Percentiles rank a stretch among this genome's conserved stretches.
Evolutionary conservation across 2,329 filamentous ascomycete species (phyloP).

Genomic region (Apiospora saccharicola): DNA sequence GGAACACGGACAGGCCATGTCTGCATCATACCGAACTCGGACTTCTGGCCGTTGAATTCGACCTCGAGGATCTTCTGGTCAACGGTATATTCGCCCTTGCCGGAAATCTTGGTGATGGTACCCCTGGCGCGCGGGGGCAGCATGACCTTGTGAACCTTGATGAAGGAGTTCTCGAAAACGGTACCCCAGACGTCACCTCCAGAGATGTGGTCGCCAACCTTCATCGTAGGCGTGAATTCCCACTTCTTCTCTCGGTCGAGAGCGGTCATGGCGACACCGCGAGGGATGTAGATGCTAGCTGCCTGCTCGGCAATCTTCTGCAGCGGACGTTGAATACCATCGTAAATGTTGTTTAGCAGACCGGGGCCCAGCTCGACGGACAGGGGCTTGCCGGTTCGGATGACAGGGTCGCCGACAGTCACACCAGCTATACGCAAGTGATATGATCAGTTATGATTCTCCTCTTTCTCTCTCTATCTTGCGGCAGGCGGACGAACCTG

Average conservation of each 20-base stretch:
- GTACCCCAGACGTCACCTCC: slow-evolving; percentile 95
- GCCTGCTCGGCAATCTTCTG: slow-evolving; percentile 80
- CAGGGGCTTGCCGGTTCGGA: slow-evolving; percentile 90
- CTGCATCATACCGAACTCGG: slow-evolving; percentile 97
- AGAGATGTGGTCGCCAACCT: slow-evolving; percentile 96
- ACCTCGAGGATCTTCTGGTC: slow-evolving; percentile 93
- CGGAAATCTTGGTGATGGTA: slow-evolving; percentile 88
- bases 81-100: slow-evolving; percentile 92
- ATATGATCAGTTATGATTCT: slow-evolving; percentile 35
- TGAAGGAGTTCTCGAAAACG: slow-evolving; percentile 95
- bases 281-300: slow-evolving; percentile 95
- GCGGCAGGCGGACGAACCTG: slow-evolving; percentile 65
- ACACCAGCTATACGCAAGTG: slow-evolving; percentile 74
- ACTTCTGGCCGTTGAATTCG: slow-evolving; percentile 96
- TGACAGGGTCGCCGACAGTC: slow-evolving; percentile 92
- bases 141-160: slow-evolving; percentile 92
- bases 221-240: slow-evolving; percentile 91
- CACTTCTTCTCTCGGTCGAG: slow-evolving; percentile 93
- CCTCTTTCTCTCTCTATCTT: slow-evolving; percentile 3
- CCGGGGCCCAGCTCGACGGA: slow-evolving; percentile 97
- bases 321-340: slow-evolving; percentile 96
- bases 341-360: slow-evolving; percentile 98
- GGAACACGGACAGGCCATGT: slow-evolving; percentile 97
- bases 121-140: slow-evolving; percentile 89
- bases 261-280: slow-evolving; percentile 86